Evolutionary conservation across 306 rosid genomes (phyloP), one percentile per base, ranked within the genome.

Genomic region (Dryas drummondii): DNA sequence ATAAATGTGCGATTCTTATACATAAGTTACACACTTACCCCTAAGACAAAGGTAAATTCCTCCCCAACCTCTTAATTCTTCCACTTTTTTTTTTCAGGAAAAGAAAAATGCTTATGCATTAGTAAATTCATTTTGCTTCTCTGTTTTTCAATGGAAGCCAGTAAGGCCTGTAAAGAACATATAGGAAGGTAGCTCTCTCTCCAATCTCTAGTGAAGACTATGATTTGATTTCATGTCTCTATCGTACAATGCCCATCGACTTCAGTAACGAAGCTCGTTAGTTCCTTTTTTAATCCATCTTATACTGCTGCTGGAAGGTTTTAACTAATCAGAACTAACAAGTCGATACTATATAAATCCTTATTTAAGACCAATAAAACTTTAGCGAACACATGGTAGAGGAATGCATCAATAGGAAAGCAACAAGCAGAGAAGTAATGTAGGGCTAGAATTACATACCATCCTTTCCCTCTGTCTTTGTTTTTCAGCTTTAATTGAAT

Each of bases 401-500:
- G 17, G 7, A 70, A 16, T 45, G 22, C 56, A 79, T 45, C 52
- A 66, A 66, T 44, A 54, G 41, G 49, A 63, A 62, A 56, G 26
- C 22, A 48, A 77, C 19, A 22, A 5, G 59, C 46, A 49, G 59
- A 56, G 11, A 65, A 79, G 46, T 8, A 41, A 46, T 68, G 41
- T 61, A 3, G 71, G 72, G 66, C 63, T 52, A 55, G 79, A 78
- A 49, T 26, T 13, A 57, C 32, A 68, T 87, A 94, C 97, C 99
- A 92, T 89, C 78, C 99, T 85, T 77, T 92, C 99, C 78, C 76
- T 83, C 75, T 90, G 96, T 63, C 89, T 90, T 75, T 86, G 80
- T 75, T 82, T 92, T 85, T 90, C 99, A 41, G 97, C 76, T 72
- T 94, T 94, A 46, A 86, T 83, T 22, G 97, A 91, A 80, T 77